A percentile compares a stretch with the other conserved stretches of the same genome.
Conservation (phyloP, 345 rosid species). For the Gossypium arboreum region DNA sequence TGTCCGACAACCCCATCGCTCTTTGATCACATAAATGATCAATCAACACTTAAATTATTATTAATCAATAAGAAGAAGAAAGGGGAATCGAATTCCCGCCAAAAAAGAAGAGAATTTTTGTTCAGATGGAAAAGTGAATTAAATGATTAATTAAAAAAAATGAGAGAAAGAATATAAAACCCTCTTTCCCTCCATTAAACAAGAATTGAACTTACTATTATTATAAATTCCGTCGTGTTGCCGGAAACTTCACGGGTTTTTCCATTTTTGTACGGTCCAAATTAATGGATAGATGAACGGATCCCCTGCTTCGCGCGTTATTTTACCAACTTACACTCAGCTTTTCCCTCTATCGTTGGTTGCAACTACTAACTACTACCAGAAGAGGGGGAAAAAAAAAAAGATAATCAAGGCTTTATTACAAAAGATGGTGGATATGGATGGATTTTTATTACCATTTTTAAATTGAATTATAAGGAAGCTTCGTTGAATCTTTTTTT, state of each 20-base stretch:
- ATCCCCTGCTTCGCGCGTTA: background rate
- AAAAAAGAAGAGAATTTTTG: background rate
- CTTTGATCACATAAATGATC: constrained; percentile 1
- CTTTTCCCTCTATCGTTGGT: background rate
- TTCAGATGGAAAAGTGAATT: background rate
- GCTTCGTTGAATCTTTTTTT: too few relatives aligned
- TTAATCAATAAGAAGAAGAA: background rate
- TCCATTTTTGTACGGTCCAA: background rate
- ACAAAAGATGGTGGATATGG: too few relatives aligned
- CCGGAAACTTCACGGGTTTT: background rate
- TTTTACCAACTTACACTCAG: background rate
- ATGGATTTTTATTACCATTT: too few relatives aligned
- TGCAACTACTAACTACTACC: background rate
- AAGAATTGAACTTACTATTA: background rate
- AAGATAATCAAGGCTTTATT: too few relatives aligned
- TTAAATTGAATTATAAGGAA: too few relatives aligned
- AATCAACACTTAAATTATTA: background rate
- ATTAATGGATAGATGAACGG: background rate
- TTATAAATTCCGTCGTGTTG: background rate
- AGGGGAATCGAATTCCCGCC: background rate
- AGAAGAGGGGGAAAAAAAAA: too few relatives aligned
- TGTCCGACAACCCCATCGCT: constrained; percentile 53
- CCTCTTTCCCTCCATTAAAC: background rate
- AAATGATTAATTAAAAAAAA: background rate
- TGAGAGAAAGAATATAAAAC: background rate